A percentile compares a stretch with the other conserved stretches of the same genome.
These are phyloP conservation scores for Diplodia sapinea DNA, from an alignment of 2,329 filamentous ascomycete genomes.

Conservation along the genomic window DNA sequence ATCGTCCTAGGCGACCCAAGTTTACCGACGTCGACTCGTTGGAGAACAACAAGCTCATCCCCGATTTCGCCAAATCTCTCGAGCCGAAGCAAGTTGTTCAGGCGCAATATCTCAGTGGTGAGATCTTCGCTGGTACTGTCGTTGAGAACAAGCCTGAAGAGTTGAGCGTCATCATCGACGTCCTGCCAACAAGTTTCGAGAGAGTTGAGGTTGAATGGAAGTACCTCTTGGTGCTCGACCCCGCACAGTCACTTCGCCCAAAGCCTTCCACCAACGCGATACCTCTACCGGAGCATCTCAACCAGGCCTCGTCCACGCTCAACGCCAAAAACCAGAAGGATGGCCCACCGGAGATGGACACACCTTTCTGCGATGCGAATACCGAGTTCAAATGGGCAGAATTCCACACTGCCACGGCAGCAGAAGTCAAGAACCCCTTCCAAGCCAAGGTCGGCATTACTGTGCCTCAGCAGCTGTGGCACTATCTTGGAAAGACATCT, in stretches of 20 bases:
- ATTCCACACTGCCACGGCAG: constrained; percentile 65
- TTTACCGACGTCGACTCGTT: constrained; percentile 71
- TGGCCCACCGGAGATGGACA: constrained; percentile 55
- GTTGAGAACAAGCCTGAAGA: constrained; percentile 81
- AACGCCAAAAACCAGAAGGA: constrained; percentile 55
- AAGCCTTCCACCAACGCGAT: constrained; percentile 76
- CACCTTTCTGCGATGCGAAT: constrained; percentile 55
- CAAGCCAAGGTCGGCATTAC: constrained; percentile 74
- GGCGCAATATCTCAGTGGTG: constrained; percentile 79
- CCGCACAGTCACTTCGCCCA: constrained; percentile 72
- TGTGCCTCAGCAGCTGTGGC: constrained; percentile 80
- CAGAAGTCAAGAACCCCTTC: constrained; percentile 47
- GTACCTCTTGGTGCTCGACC: constrained; percentile 76
- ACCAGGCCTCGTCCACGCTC: constrained; percentile 53
- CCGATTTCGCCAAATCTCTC: constrained; percentile 70
- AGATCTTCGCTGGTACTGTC: constrained; percentile 90
- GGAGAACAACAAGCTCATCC: constrained; percentile 72
- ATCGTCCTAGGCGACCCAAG: constrained; percentile 84
- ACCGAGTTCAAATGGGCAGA: constrained; percentile 62
- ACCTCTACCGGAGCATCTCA: constrained; percentile 66
- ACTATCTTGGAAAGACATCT: constrained; percentile 83
- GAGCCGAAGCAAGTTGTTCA: constrained; percentile 80
- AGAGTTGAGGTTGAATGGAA: constrained; percentile 83
- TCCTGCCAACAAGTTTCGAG: constrained; percentile 77
- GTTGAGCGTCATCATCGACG: constrained; percentile 76